Percentiles rank a stretch among this genome's conserved stretches.
phyloP scores from a whole-genome alignment of 116 monocot genomes.

The Thalassia testudinum region DNA sequence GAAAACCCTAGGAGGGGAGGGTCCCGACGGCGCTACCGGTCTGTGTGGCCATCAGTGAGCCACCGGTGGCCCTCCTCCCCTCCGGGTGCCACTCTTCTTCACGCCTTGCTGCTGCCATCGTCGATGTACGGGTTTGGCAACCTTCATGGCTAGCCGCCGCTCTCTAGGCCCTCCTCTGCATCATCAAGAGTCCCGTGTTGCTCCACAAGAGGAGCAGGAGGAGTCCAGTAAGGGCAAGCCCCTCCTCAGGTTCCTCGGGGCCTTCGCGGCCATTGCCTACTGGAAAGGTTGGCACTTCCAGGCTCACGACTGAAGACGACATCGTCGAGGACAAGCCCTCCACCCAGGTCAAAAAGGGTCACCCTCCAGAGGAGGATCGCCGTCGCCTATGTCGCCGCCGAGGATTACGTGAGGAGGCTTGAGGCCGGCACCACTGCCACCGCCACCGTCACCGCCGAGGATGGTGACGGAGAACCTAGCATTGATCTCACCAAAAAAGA shows the following conservation, averaged over 20 bases:
- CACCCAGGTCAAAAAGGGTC: slow-evolving; percentile 18
- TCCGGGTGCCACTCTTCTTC: no score
- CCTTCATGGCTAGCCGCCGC: slow-evolving; percentile 36
- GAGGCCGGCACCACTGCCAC: slow-evolving; percentile 22
- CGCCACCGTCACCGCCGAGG: no score
- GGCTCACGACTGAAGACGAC: slow-evolving; percentile 14
- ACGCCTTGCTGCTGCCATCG: no score
- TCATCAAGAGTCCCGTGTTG: slow-evolving; percentile 23
- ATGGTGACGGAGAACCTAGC: no score
- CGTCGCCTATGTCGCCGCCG: slow-evolving; percentile 43
- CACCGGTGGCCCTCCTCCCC: no score
- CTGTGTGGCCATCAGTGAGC: no score
- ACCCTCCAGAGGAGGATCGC: slow-evolving; percentile 39
- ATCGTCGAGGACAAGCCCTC: slow-evolving; percentile 3
- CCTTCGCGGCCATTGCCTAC: slow-evolving; percentile 29
- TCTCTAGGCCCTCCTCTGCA: slow-evolving; percentile 26
- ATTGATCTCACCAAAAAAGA: no score
- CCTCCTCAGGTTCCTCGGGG: slow-evolving; percentile 32
- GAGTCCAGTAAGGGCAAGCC: slow-evolving; percentile 17
- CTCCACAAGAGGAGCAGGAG: slow-evolving; percentile 19
- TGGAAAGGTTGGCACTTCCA: slow-evolving; percentile 49
- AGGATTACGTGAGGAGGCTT: slow-evolving; percentile 50
- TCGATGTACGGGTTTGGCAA: no score
- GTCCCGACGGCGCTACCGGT: no score
- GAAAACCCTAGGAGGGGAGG: no score